Evolutionary conservation across 768 basidiomycete genomes (phyloP).

Genomic region (Naganishia onofrii): DNA sequence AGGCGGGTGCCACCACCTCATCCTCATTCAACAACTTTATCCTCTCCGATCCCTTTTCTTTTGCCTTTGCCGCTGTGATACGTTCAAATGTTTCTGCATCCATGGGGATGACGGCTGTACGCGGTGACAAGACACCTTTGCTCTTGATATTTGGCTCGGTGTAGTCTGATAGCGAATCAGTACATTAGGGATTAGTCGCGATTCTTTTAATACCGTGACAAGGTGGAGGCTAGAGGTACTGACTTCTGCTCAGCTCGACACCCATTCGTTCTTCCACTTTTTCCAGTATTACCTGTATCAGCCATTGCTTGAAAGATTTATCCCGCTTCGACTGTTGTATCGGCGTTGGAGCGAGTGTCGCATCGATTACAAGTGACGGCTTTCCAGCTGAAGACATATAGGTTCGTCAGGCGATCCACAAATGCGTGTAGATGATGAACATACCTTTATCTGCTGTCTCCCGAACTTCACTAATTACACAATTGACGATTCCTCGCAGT

Average conservation of each 20-base stretch:
- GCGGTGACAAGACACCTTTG: slow-evolving; percentile 26
- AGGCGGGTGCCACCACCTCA: background rate
- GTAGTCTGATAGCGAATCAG: slow-evolving; percentile 19
- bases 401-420: background rate
- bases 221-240: background rate
- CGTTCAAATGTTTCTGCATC: slow-evolving; percentile 23
- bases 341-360: slow-evolving; percentile 10
- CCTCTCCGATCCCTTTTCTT: slow-evolving; percentile 6
- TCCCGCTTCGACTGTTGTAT: slow-evolving; percentile 29
- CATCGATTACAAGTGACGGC: slow-evolving; percentile 28
- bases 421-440: background rate
- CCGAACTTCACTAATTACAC: slow-evolving; percentile 26
- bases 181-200: background rate
- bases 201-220: too few species aligned
- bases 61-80: slow-evolving; percentile 19
- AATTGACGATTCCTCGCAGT: slow-evolving; percentile 22
- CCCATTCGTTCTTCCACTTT: slow-evolving; percentile 32
- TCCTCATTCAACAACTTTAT: slow-evolving; percentile 27
- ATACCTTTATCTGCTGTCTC: slow-evolving; percentile 29
- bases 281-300: slow-evolving; percentile 32
- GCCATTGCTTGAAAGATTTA: slow-evolving; percentile 32
- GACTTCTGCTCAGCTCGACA: slow-evolving; percentile 30
- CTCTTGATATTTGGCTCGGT: slow-evolving; percentile 31
- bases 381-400: slow-evolving; percentile 15
- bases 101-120: slow-evolving; percentile 28